Base-by-base conservation (phyloP, 1,139 yeast genomes). In the Sugiyamaella japonica region DNA sequence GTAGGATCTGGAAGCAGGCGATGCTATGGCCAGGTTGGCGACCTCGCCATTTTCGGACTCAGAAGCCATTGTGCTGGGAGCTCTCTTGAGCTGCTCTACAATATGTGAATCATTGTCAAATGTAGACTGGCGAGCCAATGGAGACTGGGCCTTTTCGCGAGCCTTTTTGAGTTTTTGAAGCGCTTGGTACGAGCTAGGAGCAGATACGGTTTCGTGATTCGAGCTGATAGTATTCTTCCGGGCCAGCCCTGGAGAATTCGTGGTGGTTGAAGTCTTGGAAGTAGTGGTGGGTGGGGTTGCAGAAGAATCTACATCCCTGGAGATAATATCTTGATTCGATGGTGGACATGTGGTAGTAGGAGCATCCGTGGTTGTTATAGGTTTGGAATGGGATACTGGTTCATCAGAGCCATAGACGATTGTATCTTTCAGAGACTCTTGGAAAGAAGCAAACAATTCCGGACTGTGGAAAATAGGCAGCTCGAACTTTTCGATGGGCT, bases 161-260 rank as follows among this genome's bases (percentile, higher is more conserved):
- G 61, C 61, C 15, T 52, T 50, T 31, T 54, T 51, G 41, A 62
- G 51, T 49, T 54, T 54, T 31, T 55, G 53, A 36, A 59, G 43
- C 8, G 48, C 53, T 4, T 52, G 58, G 44, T 53, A 50, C 15
- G 56, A 52, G 20, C 61, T 59, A 6, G 62, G 62, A 6, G 56
- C 61, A 1, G 48, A 31, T 23, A 36, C 39, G 7, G 61, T 55
- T 36, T 49, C 43, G 28, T 46, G 57, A 34, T 57, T 62, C 5
- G 64, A 61, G 2, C 62, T 62, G 52, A 64, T 64, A 34, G 68
- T 64, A 53, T 58, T 63, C 41, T 60, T 59, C 32, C 68, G 52
- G 28, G 51, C 56, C 36, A 64, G 56, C 9, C 55, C 58, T 5
- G 58, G 32, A 9, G 55, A 50, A 34, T 46, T 20, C 16, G 47